phyloP scores from a whole-genome alignment of 176 grass and related monocot species.

The Alloteropsis semialata region DNA sequence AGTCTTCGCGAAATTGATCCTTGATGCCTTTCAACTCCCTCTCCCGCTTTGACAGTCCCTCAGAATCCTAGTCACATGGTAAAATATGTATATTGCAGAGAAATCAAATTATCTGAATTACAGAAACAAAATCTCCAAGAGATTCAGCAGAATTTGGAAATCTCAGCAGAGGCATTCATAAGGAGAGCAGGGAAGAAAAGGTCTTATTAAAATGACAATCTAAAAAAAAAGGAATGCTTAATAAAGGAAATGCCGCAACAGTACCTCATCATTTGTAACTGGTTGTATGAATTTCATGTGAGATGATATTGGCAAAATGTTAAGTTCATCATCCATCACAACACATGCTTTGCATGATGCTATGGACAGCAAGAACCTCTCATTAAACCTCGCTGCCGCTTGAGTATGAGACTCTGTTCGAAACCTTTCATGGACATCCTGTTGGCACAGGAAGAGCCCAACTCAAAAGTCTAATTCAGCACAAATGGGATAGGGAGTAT shows the following conservation, averaged over 20 bases:
- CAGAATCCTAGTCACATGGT: constrained; percentile 55
- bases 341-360: constrained; percentile 87
- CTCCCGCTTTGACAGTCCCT: constrained; percentile 82
- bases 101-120: constrained; percentile 5
- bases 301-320: constrained; percentile 92
- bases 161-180: not conserved
- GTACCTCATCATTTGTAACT: constrained; percentile 62
- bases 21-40: constrained; percentile 82
- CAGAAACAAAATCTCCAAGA: not conserved
- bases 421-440: constrained; percentile 98
- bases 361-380: constrained; percentile 88
- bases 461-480: not conserved
- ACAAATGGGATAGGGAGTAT: not conserved
- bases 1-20: constrained; percentile 76
- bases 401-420: constrained; percentile 90
- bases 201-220: not conserved
- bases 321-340: constrained; percentile 98
- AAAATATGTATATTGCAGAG: not conserved
- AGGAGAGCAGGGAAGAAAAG: not conserved
- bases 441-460: constrained; percentile 19
- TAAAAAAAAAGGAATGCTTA: not conserved
- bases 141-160: not conserved
- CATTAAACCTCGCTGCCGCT: constrained; percentile 72
- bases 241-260: not conserved
- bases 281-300: constrained; percentile 73